A percentile compares a stretch with the other conserved stretches of the same genome.
These are phyloP conservation scores for Talaromyces rugulosus DNA, from an alignment of 2,329 filamentous ascomycete species.

Conservation along the genomic window DNA sequence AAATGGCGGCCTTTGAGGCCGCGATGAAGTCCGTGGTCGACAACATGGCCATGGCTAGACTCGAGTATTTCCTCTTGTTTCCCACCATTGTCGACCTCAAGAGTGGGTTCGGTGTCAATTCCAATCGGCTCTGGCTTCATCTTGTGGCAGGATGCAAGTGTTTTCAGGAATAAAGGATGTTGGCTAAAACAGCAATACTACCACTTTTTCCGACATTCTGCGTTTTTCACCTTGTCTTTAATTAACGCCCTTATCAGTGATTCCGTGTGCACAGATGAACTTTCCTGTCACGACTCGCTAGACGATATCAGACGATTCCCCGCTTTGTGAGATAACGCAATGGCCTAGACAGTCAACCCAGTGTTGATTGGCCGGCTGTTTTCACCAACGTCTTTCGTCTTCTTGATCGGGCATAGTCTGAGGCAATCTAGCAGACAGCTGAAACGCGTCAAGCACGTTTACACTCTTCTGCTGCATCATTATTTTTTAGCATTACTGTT, in stretches of 20 bases:
- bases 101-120: neutral
- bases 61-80: neutral
- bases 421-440: neutral
- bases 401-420: neutral
- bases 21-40: slow-evolving; percentile 9
- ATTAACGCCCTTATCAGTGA: too few relatives aligned
- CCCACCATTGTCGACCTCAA: neutral
- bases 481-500: neutral
- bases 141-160: neutral
- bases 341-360: neutral
- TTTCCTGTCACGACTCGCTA: too few relatives aligned
- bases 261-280: too few relatives aligned
- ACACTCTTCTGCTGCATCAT: neutral
- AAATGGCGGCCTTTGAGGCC: slow-evolving; percentile 8
- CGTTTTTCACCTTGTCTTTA: too few relatives aligned
- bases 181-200: too few relatives aligned
- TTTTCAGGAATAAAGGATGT: too few relatives aligned
- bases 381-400: neutral
- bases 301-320: too few relatives aligned
- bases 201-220: too few relatives aligned
- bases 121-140: neutral
- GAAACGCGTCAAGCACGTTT: neutral
- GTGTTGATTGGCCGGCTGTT: too few relatives aligned
- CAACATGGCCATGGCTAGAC: neutral
- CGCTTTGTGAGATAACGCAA: neutral